Evolutionary conservation across 2,329 filamentous ascomycete genomes (phyloP).

Genomic region (Ophioceras dolichostomum): DNA sequence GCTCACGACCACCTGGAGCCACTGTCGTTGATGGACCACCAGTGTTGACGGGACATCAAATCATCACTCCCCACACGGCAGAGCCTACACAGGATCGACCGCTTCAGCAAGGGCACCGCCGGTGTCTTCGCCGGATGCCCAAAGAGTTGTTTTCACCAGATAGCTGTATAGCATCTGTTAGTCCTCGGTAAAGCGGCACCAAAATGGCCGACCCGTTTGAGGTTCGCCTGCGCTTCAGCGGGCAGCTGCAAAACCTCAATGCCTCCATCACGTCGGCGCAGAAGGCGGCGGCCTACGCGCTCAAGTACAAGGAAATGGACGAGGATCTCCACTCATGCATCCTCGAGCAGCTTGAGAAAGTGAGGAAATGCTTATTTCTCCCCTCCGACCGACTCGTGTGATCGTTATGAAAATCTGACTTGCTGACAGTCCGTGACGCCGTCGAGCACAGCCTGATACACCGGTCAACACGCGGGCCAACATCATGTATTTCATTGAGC

Average conservation of each 20-base stretch:
- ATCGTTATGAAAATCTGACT: no score
- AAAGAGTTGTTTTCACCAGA: no score
- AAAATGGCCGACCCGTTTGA: slow-evolving; percentile 78
- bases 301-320: slow-evolving; percentile 88
- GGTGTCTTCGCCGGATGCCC: no score
- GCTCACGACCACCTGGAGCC: no score
- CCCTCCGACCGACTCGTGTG: background rate
- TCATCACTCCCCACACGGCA: no score
- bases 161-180: no score
- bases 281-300: slow-evolving; percentile 88
- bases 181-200: no score
- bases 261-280: slow-evolving; percentile 80
- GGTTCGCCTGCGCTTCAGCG: slow-evolving; percentile 93
- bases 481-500: slow-evolving; percentile 98
- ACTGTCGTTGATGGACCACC: no score
- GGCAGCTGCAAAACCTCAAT: slow-evolving; percentile 79
- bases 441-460: slow-evolving; percentile 37
- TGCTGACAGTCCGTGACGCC: slow-evolving; percentile 4
- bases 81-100: no score
- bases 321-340: slow-evolving; percentile 98
- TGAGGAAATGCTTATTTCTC: slow-evolving; percentile 22
- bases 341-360: slow-evolving; percentile 82
- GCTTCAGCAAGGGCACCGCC: no score
- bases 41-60: no score
- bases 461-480: slow-evolving; percentile 97